Conservation (phyloP, 129 eudicot genomes). For the Deinandra increscens region DNA sequence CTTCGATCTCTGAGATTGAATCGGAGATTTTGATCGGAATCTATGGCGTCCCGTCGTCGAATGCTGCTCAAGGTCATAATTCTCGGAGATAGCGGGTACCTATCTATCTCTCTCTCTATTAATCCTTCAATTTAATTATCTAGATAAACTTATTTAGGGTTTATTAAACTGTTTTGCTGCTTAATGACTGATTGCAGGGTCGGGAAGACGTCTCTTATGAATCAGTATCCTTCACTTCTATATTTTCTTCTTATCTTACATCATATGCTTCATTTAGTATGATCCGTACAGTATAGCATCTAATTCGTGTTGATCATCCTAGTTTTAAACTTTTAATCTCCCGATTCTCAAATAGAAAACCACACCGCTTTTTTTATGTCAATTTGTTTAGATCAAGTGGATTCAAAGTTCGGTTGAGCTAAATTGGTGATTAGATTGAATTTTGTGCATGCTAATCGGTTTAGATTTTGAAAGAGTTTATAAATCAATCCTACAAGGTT, state of each 20-base stretch:
- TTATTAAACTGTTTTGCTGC: constrained; percentile 22
- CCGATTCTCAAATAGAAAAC: too few species aligned
- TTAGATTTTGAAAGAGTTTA: not conserved
- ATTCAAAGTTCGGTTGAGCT: not conserved
- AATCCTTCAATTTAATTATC: constrained; percentile 7
- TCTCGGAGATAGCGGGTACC: constrained; percentile 66
- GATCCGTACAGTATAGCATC: not conserved
- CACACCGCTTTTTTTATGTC: too few species aligned
- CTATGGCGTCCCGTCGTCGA: constrained; percentile 65
- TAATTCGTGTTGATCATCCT: too few species aligned
- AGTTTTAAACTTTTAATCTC: too few species aligned
- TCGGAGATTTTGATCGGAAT: constrained; percentile 21
- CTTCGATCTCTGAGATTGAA: constrained; percentile 14
- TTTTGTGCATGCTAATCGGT: not conserved
- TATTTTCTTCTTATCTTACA: not conserved
- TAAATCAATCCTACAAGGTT: not conserved
- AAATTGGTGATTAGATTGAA: not conserved
- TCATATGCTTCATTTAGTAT: constrained; percentile 17
- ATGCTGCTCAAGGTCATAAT: constrained; percentile 64
- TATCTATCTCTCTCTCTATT: constrained; percentile 5
- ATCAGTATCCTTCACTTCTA: constrained; percentile 54
- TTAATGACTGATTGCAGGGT: constrained; percentile 35
- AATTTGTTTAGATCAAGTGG: not conserved
- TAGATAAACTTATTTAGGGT: constrained; percentile 7
- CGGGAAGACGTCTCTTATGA: constrained; percentile 66